phyloP scores from a whole-genome alignment of 2,329 filamentous ascomycete genomes.

The Nectriaceae sp. region DNA sequence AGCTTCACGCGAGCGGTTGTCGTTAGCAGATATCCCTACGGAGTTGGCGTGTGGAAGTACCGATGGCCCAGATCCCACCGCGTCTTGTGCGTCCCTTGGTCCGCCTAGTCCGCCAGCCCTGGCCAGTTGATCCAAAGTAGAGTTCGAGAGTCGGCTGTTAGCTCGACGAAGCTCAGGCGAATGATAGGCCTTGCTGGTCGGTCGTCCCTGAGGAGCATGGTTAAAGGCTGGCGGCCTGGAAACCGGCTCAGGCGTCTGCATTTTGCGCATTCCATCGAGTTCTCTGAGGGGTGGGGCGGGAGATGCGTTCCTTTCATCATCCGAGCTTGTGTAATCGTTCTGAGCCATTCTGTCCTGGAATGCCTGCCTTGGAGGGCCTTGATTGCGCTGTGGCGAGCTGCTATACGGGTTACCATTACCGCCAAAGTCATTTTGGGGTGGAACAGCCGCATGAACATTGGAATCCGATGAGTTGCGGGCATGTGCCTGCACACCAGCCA shows the following conservation, averaged over 20 bases:
- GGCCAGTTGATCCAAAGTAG: conserved; percentile 78
- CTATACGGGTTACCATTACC: conserved; percentile 28
- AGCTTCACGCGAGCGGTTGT: conserved; percentile 55
- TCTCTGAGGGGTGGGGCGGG: conserved; percentile 47
- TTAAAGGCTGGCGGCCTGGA: conserved; percentile 76
- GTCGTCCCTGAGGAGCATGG: conserved; percentile 71
- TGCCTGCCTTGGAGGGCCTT: conserved; percentile 41
- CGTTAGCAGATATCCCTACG: conserved; percentile 56
- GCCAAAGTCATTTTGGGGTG: conserved; percentile 25
- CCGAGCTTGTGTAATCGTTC: conserved; percentile 58
- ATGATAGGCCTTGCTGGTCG: conserved; percentile 67
- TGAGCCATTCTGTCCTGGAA: conserved; percentile 47
- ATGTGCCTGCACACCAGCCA: conserved; percentile 38
- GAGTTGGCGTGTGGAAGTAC: conserved; percentile 54
- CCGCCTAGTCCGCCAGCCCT: conserved; percentile 62
- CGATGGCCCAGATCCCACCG: conserved; percentile 43
- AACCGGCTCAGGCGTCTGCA: conserved; percentile 74
- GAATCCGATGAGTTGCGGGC: conserved; percentile 52
- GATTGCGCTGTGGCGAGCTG: conserved; percentile 36
- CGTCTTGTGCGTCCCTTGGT: conserved; percentile 35
- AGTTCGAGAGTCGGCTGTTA: conserved; percentile 80
- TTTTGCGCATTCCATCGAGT: conserved; percentile 54
- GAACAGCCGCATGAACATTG: conserved; percentile 29
- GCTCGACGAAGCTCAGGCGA: conserved; percentile 78
- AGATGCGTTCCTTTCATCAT: conserved; percentile 50